Conservation (phyloP, 768 basidiomycete species). For the Pholiota microspora region DNA sequence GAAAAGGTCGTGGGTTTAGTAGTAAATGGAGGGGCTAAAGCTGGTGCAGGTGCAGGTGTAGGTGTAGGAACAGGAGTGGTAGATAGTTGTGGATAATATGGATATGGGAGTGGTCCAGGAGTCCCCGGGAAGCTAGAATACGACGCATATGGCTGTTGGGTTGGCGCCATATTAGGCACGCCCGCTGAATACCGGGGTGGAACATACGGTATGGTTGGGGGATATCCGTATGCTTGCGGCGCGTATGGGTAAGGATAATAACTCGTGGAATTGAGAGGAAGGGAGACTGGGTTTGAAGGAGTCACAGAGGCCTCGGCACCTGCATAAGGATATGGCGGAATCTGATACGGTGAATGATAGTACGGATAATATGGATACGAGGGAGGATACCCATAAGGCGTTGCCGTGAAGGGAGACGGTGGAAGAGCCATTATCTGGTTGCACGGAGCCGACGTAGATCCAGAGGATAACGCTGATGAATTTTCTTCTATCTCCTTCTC, state of each 20-base stretch:
- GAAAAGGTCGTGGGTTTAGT: not conserved
- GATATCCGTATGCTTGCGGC: slow-evolving; percentile 12
- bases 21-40: not conserved
- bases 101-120: slow-evolving; percentile 3
- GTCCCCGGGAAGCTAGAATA: slow-evolving; percentile 4
- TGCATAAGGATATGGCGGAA: slow-evolving; percentile 21
- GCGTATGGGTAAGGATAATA: slow-evolving; percentile 19
- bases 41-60: not conserved
- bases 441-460: slow-evolving; percentile 1
- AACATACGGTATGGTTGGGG: slow-evolving; percentile 16
- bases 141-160: slow-evolving; percentile 2
- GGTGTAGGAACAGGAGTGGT: not conserved
- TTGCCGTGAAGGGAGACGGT: not conserved
- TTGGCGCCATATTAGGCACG: not conserved
- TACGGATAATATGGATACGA: slow-evolving; percentile 30
- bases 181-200: slow-evolving; percentile 11
- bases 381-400: slow-evolving; percentile 13
- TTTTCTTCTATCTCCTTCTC: not conserved
- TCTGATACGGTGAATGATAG: slow-evolving; percentile 35
- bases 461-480: not conserved
- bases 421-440: slow-evolving; percentile 3
- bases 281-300: slow-evolving; percentile 1
- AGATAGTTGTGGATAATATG: slow-evolving; percentile 2
- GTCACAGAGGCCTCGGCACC: not conserved
- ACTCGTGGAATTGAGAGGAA: too few relatives aligned